These are phyloP conservation scores for Parastagonospora nodorum DNA, from an alignment of 2,329 filamentous ascomycete species.

Conservation along the genomic window DNA sequence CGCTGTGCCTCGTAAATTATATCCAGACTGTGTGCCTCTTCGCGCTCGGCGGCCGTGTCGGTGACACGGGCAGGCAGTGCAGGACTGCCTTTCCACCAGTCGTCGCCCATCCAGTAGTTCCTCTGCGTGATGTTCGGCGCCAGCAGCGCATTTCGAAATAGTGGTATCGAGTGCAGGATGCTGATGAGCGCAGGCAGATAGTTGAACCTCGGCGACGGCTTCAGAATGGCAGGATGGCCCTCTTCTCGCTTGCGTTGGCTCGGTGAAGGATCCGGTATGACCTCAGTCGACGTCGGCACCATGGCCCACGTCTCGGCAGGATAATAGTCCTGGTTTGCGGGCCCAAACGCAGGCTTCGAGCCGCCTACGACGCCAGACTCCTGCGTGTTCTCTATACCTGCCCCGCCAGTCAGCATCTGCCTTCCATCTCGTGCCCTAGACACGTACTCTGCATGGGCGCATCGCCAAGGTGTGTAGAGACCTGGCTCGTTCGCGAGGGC, in stretches of 20 bases:
- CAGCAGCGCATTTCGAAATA: constrained; percentile 62
- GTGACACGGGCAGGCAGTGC: constrained; percentile 58
- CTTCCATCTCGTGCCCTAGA: background rate
- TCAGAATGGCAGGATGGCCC: constrained; percentile 62
- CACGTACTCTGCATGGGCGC: constrained; percentile 42
- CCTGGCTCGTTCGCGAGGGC: constrained; percentile 41
- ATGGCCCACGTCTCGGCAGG: constrained; percentile 62
- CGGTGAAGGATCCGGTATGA: constrained; percentile 60
- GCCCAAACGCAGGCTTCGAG: constrained; percentile 55
- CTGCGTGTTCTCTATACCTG: constrained; percentile 50
- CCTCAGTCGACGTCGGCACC: constrained; percentile 55
- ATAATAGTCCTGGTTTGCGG: constrained; percentile 60
- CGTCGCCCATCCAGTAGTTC: constrained; percentile 60
- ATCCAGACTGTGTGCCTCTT: constrained; percentile 39
- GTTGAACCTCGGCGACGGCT: constrained; percentile 57
- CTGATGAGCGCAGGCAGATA: constrained; percentile 64
- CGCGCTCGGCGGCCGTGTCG: constrained; percentile 43
- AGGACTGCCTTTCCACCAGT: constrained; percentile 67
- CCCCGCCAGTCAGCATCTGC: background rate
- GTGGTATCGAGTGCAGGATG: constrained; percentile 66
- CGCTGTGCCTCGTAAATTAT: constrained; percentile 64
- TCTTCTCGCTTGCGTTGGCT: constrained; percentile 52
- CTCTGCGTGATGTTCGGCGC: constrained; percentile 50
- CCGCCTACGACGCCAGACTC: constrained; percentile 59
- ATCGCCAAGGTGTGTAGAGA: constrained; percentile 38